These are phyloP conservation scores for Coemansia aciculifera DNA, from an alignment of 192 early-diverging fungal genomes.

Conservation along the genomic window DNA sequence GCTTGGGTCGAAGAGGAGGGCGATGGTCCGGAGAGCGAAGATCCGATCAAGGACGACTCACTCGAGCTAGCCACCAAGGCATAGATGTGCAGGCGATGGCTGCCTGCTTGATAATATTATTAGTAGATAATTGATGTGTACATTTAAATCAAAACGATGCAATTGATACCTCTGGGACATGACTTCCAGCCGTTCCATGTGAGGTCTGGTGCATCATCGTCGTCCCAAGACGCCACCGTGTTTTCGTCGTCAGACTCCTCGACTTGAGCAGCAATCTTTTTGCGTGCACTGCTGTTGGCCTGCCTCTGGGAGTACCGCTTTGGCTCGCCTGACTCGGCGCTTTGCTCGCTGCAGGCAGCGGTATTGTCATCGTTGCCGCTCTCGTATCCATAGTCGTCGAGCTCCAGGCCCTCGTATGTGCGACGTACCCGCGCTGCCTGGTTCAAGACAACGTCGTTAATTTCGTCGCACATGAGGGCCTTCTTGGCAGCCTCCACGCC, in stretches of 20 bases:
- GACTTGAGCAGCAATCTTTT: slow-evolving; percentile 13
- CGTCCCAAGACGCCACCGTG: slow-evolving; percentile 7
- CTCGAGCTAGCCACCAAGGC: not conserved
- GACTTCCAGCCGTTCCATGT: slow-evolving; percentile 26
- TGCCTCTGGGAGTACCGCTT: slow-evolving; percentile 14
- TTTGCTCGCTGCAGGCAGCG: slow-evolving; percentile 1
- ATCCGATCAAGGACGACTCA: slow-evolving; percentile 1
- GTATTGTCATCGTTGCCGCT: not conserved
- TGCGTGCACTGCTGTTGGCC: slow-evolving; percentile 13
- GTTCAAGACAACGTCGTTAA: slow-evolving; percentile 6
- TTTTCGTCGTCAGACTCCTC: not conserved
- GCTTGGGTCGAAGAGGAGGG: slow-evolving; percentile 39
- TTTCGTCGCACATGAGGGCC: slow-evolving; percentile 11
- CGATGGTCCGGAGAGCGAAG: not conserved
- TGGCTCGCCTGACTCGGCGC: not conserved
- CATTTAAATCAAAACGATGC: slow-evolving; percentile 33
- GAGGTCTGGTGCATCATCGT: not conserved
- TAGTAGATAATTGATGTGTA: slow-evolving; percentile 5
- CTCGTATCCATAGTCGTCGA: slow-evolving; percentile 5
- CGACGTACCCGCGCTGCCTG: not conserved
- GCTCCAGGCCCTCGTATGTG: not conserved
- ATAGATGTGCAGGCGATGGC: not conserved
- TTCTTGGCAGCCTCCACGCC: slow-evolving; percentile 25
- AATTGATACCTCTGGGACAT: slow-evolving; percentile 26
- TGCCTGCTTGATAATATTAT: not conserved